Evolutionary conservation across 75 land plant genomes (phyloP), one percentile per base, ranked within the genome.

Genomic region (Azolla pinnata): DNA sequence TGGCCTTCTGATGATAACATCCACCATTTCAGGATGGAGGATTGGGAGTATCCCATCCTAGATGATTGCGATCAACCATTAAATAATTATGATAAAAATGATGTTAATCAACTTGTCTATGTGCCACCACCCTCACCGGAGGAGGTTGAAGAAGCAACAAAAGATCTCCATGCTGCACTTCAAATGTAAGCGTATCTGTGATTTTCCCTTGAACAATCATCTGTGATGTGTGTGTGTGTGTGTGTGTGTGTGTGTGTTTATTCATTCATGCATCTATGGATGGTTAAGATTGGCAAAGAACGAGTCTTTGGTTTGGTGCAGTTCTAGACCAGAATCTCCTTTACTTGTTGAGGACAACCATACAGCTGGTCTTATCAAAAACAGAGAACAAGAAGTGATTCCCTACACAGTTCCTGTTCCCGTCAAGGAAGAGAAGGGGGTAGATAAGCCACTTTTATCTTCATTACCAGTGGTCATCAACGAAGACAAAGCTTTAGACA

Each of bases 71-170:
- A n/a, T n/a, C n/a, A n/a, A n/a, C n/a, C n/a, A n/a, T n/a, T n/a
- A n/a, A n/a, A n/a, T n/a, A n/a, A n/a, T n/a, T n/a, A n/a, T n/a
- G n/a, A 3, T 2, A 4, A 46, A 46, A 3, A 18, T 14, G 2
- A 3, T 46, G n/a, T 18, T 23, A 46, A 46, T 17, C 49, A 14
- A 18, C 49, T 46, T 46, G 49, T 46, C n/a, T 46, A 18, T 46
- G 7, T 14, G 10, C n/a, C 12, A 18, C 10, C 49, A 4, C 49
- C 49, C 17, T 46, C 49, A 14, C 10, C n/a, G 21, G 49, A 46
- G 17, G 49, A 46, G 21, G 49, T 46, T 46, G 49, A 46, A 46
- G 49, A 46, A 23, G 49, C 49, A 3, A 46, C 49, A 2, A 46
- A 46, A 4, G 49, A 46, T 3, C 49, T 46, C 2, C 4, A 46